Base-by-base conservation (phyloP, 768 basidiomycete species). In the Xerocomellus amylosporus region DNA sequence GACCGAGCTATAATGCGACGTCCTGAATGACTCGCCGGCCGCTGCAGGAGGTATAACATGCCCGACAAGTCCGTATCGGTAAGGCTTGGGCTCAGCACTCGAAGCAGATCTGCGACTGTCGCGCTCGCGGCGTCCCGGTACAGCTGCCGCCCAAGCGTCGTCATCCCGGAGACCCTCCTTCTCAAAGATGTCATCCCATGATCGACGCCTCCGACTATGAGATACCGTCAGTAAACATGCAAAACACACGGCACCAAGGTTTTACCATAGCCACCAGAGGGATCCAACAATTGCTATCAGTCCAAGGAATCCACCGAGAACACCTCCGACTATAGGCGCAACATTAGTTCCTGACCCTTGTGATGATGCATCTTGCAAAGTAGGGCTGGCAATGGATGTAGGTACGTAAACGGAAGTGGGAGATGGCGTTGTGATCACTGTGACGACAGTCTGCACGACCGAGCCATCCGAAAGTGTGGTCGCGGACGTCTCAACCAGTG, bases 61-160 rank as follows among this genome's bases (percentile, higher is more conserved):
- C 3, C 84, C 85, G 24, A 87, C 79, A 39, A 81, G 73, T 17
- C 84, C 84, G 58, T 87, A 87, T 60, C 82, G 75, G 62, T 87
- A 87, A 22, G 84, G 83, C 63, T 72, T 78, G 5, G 81, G 82
- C 44, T 77, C 75, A 28, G 71, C 67, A 38, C 45, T 55, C 49
- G 66, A 56, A 41, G 72, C 65, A 26, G 72, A 59, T 15, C 50
- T 73, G 62, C 42, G 71, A 62, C 53, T 61, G 59, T 56, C 59
- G 45, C 64, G 66, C 9, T 54, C 54, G 41, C 54, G 59, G 17
- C 60, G 65, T 24, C 58, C 51, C 28, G 65, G 45, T 13, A 55
- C 58, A 5, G 60, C 53, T 15, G 64, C n/a, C 14, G 63, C 56
- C 47, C 56, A 60, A 22, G 50, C 45, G 10, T 57, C 59, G 8